Evolutionary conservation across 176 grass and related monocot species (phyloP), one percentile per base, ranked within the genome.

Genomic region (Oryza coarctata): DNA sequence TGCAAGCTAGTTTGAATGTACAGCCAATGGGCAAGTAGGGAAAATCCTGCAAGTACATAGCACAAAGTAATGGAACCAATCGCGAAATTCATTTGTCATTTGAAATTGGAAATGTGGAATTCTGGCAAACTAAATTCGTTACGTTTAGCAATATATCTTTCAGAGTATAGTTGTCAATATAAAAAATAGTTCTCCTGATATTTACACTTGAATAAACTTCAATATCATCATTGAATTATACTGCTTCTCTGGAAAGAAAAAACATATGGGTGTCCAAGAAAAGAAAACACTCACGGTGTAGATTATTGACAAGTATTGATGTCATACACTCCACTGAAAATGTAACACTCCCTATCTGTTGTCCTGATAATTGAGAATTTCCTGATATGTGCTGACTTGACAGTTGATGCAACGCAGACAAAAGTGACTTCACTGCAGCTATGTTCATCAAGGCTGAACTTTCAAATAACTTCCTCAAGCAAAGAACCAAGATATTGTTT

Each of bases 391-490:
- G 94, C 50, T 98, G 92, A 86, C 95, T 93, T 87, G 95, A 98
- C 73, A 98, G 85, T 79, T 98, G 95, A 85, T 86, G 68, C 77
- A 98, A 80, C 70, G 95, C 92, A 86, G 95, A 93, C 65, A 98
- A 67, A 78, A 98, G 92, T 74, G 95, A 98, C 84, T 95, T 98
- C 68, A 98, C 95, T 27, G 95, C 88, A 82, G 90, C 85, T 65
- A 98, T 75, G 70, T 87, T 92, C 95, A 98, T 98, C 79, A 98
- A 81, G 73, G 87, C 90, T 76, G 95, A 98, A 90, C 95, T 98
- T 91, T 98, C 95, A 84, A 98, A 98, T 44, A 98, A 78, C 95
- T 98, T 87, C 28, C 65, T 88, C 89, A 83, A 88, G 71, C 70
- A 80, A 88, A 93, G 34, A 91, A 73, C 45, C 57, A 89, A 73